A percentile compares a stretch with the other conserved stretches of the same genome.
These are phyloP conservation scores for Escallonia rubra DNA, from an alignment of 129 eudicot genomes.

Conservation along the genomic window DNA sequence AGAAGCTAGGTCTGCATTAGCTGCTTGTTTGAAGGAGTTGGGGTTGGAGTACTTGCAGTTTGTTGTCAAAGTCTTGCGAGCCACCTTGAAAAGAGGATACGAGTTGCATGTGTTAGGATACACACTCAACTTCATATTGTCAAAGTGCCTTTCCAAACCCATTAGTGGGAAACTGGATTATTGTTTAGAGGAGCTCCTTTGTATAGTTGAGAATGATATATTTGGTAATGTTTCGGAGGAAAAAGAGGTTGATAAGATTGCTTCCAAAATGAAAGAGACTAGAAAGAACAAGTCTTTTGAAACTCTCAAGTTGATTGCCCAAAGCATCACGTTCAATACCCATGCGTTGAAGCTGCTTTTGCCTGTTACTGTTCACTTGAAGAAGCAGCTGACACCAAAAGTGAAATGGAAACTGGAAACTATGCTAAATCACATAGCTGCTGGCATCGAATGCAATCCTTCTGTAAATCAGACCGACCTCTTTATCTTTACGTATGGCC, in stretches of 20 bases:
- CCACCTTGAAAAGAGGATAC: slow-evolving; percentile 75
- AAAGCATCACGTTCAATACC: slow-evolving; percentile 60
- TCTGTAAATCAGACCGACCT: slow-evolving; percentile 59
- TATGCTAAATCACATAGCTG: slow-evolving; percentile 75
- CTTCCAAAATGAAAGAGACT: slow-evolving; percentile 98
- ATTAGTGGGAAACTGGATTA: slow-evolving; percentile 54
- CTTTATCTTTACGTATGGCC: slow-evolving; percentile 51
- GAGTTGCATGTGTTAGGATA: slow-evolving; percentile 94
- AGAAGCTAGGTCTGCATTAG: slow-evolving; percentile 86
- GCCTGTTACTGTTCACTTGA: slow-evolving; percentile 47
- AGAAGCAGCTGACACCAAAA: slow-evolving; percentile 66
- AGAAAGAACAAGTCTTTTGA: slow-evolving; percentile 78
- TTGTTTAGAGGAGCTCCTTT: slow-evolving; percentile 72
- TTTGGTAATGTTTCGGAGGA: slow-evolving; percentile 87
- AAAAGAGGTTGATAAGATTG: slow-evolving; percentile 89
- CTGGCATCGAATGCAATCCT: slow-evolving; percentile 69
- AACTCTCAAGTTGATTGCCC: slow-evolving; percentile 67
- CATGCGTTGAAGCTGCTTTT: slow-evolving; percentile 75
- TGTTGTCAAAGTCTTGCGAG: slow-evolving; percentile 54
- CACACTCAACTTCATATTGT: slow-evolving; percentile 66
- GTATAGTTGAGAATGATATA: slow-evolving; percentile 62
- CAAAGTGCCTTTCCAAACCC: slow-evolving; percentile 40
- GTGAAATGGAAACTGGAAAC: slow-evolving; percentile 57
- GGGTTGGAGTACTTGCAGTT: slow-evolving; percentile 74
- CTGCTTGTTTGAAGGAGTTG: slow-evolving; percentile 81